These are phyloP conservation scores for Hymenoscyphus fructigenus DNA, from an alignment of 2,329 filamentous ascomycete species.

Conservation along the genomic window DNA sequence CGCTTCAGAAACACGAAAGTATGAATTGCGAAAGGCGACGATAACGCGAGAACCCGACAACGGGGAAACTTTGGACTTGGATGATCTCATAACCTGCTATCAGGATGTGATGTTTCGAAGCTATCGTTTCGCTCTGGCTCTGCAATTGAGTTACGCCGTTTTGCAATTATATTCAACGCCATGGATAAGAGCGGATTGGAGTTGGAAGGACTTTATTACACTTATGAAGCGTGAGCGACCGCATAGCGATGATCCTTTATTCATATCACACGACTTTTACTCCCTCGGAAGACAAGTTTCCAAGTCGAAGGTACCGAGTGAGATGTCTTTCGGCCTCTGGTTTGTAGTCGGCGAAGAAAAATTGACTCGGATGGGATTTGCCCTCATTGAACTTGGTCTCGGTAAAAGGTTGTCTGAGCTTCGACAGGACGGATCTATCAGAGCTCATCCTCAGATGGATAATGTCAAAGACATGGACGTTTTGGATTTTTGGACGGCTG, in stretches of 20 bases:
- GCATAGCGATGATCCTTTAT: neutral
- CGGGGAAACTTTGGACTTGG: neutral
- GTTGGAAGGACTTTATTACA: neutral
- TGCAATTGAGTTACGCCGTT: neutral
- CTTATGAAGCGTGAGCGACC: neutral
- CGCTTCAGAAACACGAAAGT: neutral
- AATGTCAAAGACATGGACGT: neutral
- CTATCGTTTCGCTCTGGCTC: constrained; percentile 1
- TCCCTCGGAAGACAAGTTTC: neutral
- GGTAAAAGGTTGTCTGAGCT: constrained; percentile 6
- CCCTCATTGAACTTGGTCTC: neutral
- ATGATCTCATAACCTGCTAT: neutral
- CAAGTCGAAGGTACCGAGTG: neutral
- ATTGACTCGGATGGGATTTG: neutral
- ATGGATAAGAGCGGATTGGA: neutral
- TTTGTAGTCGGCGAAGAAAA: neutral
- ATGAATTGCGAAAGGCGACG: neutral
- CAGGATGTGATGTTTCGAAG: neutral
- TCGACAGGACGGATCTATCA: constrained; percentile 11
- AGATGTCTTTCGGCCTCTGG: neutral
- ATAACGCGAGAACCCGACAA: neutral
- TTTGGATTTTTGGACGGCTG: neutral
- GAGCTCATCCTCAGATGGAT: constrained; percentile 1
- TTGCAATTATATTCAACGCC: neutral
- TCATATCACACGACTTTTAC: neutral